Base-by-base conservation (phyloP, 176 grass and related monocot genomes). In the Juncus inflexus region DNA sequence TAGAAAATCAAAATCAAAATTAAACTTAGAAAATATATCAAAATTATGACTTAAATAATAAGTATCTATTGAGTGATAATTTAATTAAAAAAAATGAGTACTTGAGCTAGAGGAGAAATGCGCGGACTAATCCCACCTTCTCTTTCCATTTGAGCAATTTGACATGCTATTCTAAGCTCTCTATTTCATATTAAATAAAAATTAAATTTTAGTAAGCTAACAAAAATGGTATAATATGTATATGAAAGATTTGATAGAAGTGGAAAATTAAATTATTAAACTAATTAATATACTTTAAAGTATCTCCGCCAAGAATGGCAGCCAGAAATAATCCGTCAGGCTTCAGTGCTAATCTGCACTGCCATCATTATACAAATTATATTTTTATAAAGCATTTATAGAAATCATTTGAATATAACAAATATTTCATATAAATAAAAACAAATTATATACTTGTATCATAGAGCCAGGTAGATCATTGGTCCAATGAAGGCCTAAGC, bases 401-500 rank as follows among this genome's bases (percentile, higher is more conserved):
- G 16, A 35, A 8, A 52, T 62, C 12, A 72, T 61, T 42, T 58
- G 4, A 51, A 42, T 62, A 49, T 55, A 42, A 49, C 28, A 45
- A 70, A 69, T 6, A 19, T 28, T 28, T 28, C 19, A 1, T 28
- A 28, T 7, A 61, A 70, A 10, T 52, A 38, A 62, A 35, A 63
- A 16, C 45, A 55, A 52, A 59, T 28, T 3, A 58, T 60, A 49
- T 74, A 89, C 92, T 78, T 97, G 88, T 89, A 97, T 86, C 92
- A 97, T 97, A 45, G 92, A 82, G 80, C 88, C 87, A 75, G 85
- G 92, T 53, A 91, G 72, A 86, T 97, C 92, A 86, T 91, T 97
- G 60, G 88, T 97, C 92, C 92, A 91, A 78, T 97, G 92, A 78
- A 97, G 88, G 28, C 92, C 92, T 66, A 97, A 74, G 79, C 92